Evolutionary conservation across 805 yeast genomes (phyloP).

Genomic region (Candida maris): DNA sequence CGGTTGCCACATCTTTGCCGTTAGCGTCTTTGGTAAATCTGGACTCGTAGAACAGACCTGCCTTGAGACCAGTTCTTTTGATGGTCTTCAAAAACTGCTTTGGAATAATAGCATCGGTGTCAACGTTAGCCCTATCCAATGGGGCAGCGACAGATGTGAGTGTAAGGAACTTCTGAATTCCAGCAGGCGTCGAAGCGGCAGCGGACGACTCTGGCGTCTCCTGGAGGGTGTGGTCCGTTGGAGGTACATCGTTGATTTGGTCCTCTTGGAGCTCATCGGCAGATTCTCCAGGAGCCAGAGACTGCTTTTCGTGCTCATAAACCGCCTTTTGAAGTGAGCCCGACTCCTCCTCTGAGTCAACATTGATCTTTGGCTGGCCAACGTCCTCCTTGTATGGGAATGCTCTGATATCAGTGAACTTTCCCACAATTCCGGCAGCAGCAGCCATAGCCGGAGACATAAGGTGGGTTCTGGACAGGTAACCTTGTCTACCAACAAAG

Average conservation of each 20-base stretch:
- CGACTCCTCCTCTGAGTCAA: constrained; percentile 44
- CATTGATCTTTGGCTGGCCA: constrained; percentile 54
- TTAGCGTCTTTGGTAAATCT: constrained; percentile 67
- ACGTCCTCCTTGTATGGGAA: constrained; percentile 57
- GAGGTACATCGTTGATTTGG: constrained; percentile 62
- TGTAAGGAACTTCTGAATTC: constrained; percentile 72
- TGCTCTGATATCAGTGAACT: constrained; percentile 85
- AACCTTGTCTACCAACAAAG: constrained; percentile 99
- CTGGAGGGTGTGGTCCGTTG: constrained; percentile 38
- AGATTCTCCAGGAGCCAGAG: constrained; percentile 52
- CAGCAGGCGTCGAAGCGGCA: constrained; percentile 38
- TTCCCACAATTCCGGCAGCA: constrained; percentile 93
- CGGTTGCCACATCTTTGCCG: constrained; percentile 80
- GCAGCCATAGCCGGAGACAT: constrained; percentile 99
- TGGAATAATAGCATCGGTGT: constrained; percentile 98
- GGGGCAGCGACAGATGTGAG: constrained; percentile 91
- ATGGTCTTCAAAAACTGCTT: constrained; percentile 97
- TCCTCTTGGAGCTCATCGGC: constrained; percentile 46
- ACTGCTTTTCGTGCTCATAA: constrained; percentile 63
- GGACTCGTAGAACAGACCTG: constrained; percentile 88
- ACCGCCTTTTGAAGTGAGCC: constrained; percentile 65
- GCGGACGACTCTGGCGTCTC: constrained; percentile 32
- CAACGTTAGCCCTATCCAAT: constrained; percentile 89
- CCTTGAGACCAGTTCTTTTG: constrained; percentile 89
- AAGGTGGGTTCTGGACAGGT: constrained; percentile 89